These are phyloP conservation scores for Apiospora sp. DNA, from an alignment of 2,329 filamentous ascomycete genomes.

Conservation along the genomic window DNA sequence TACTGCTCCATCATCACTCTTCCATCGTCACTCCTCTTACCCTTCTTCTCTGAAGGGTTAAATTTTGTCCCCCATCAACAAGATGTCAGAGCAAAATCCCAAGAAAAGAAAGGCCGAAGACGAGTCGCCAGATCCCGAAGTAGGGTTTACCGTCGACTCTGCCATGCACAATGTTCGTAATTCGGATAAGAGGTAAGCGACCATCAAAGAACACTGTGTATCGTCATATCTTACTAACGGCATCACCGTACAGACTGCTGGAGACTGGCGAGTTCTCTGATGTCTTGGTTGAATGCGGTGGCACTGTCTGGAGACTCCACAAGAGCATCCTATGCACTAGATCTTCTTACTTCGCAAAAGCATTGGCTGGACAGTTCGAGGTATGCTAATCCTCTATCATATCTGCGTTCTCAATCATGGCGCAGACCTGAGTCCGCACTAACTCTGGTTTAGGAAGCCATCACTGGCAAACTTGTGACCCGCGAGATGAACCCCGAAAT, in stretches of 20 bases:
- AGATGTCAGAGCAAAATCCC: background rate
- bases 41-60: background rate
- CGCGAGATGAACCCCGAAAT: background rate
- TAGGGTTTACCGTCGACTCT: background rate
- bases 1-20: too few species aligned
- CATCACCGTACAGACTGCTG: background rate
- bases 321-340: background rate
- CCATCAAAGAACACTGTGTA: background rate
- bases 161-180: background rate
- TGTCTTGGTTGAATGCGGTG: background rate
- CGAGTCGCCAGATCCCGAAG: background rate
- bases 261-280: background rate
- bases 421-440: background rate
- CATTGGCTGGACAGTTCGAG: background rate
- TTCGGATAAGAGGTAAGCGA: background rate
- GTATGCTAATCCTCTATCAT: background rate
- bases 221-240: background rate
- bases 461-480: background rate
- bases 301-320: background rate
- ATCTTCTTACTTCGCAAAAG: background rate
- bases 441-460: background rate
- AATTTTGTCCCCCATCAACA: background rate
- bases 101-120: background rate
- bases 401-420: background rate
- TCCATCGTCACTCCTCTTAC: background rate